Conservation (phyloP, 495 filamentous ascomycete genomes). For the Talaromyces stipitatus region DNA sequence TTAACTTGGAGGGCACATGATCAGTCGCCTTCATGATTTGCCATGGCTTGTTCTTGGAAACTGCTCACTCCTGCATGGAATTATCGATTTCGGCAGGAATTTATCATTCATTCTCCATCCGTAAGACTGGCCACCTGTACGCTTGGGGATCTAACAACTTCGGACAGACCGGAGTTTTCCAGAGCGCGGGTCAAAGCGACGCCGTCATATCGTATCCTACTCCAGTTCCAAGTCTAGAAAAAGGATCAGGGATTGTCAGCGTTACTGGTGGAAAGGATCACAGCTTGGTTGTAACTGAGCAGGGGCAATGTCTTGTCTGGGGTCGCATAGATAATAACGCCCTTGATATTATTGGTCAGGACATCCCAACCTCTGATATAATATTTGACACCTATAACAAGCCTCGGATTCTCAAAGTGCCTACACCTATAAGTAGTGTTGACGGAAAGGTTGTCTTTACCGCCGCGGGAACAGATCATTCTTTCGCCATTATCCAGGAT, state of each 20-base stretch:
- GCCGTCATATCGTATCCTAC: constrained; percentile 51
- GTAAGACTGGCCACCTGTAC: constrained; percentile 61
- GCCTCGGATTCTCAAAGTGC: constrained; percentile 48
- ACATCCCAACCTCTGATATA: constrained; percentile 32
- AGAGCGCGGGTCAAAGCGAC: constrained; percentile 59
- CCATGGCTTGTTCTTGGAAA: constrained; percentile 15
- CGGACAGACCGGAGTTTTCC: constrained; percentile 66
- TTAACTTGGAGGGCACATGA: constrained; percentile 53
- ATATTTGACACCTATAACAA: constrained; percentile 34
- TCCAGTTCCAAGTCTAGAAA: constrained; percentile 53
- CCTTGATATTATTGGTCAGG: constrained; percentile 49
- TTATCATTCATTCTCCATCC: constrained; percentile 64
- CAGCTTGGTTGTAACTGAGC: constrained; percentile 31
- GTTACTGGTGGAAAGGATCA: constrained; percentile 44
- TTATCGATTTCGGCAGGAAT: constrained; percentile 47
- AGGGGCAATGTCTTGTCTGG: constrained; percentile 38
- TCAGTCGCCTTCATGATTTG: constrained; percentile 41
- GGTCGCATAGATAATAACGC: constrained; percentile 50
- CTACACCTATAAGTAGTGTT: constrained; percentile 44
- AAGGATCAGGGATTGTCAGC: constrained; percentile 29
- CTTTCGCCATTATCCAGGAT: constrained; percentile 45
- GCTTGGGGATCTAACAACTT: constrained; percentile 87
- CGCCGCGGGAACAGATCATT: constrained; percentile 48
- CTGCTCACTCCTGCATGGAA: constrained; percentile 16
- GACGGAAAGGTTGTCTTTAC: constrained; percentile 35